phyloP scores from a whole-genome alignment of 106 monocot species.

The Posidonia australis region DNA sequence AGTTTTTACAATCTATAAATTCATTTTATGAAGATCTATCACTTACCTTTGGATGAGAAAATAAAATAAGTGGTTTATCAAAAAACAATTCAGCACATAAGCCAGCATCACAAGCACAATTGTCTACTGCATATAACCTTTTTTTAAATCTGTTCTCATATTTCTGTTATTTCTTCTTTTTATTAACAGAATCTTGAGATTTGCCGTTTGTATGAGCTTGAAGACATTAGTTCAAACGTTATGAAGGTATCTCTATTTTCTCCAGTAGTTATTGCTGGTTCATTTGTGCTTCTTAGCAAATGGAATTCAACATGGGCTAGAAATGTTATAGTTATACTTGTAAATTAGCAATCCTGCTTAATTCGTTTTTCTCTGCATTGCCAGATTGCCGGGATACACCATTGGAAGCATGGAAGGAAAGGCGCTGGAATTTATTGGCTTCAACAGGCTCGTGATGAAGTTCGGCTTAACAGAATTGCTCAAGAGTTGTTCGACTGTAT shows the following conservation, averaged over 20 bases:
- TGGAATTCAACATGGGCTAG: too few relatives aligned
- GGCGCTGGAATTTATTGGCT: slow-evolving; percentile 89
- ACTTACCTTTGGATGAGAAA: too few relatives aligned
- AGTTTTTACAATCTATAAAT: too few relatives aligned
- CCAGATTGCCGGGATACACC: slow-evolving; percentile 83
- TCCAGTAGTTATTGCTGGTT: background rate
- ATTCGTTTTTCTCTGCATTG: slow-evolving; percentile 5
- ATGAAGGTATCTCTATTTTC: slow-evolving; percentile 69
- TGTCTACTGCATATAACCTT: too few relatives aligned
- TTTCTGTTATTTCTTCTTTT: background rate
- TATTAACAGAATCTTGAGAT: slow-evolving; percentile 72
- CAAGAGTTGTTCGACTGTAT: slow-evolving; percentile 74
- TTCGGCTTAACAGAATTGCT: slow-evolving; percentile 71
- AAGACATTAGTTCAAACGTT: slow-evolving; percentile 50
- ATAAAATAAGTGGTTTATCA: too few relatives aligned
- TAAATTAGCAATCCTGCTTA: background rate
- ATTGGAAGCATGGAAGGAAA: slow-evolving; percentile 97
- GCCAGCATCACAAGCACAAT: too few relatives aligned
- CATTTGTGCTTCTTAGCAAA: background rate
- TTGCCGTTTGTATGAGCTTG: slow-evolving; percentile 84
- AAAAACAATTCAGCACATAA: too few relatives aligned
- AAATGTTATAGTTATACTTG: background rate
- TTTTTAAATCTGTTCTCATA: too few relatives aligned
- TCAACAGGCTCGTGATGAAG: slow-evolving; percentile 80
- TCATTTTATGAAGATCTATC: too few relatives aligned